A percentile compares a stretch with the other conserved stretches of the same genome.
Conservation (phyloP, 306 rosid genomes). For the Medicago ruthenica region DNA sequence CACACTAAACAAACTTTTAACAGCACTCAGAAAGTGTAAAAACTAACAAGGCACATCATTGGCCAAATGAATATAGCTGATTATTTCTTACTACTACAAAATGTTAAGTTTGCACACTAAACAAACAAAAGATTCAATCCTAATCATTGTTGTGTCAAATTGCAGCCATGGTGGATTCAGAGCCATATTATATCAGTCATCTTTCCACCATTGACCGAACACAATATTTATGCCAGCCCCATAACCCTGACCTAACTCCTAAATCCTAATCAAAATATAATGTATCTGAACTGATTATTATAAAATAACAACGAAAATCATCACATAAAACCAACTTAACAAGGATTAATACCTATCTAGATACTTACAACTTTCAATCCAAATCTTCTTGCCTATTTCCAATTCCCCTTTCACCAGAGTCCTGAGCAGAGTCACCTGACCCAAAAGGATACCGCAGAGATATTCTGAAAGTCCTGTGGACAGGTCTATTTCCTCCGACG, state of each 20-base stretch:
- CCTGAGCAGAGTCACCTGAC: constrained; percentile 40
- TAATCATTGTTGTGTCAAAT: neutral
- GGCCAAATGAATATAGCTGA: neutral
- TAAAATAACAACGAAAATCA: neutral
- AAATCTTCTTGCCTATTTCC: constrained; percentile 44
- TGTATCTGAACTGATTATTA: constrained; percentile 10
- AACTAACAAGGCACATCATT: neutral
- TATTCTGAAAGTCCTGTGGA: constrained; percentile 56
- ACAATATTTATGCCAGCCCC: neutral
- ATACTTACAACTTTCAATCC: constrained; percentile 53
- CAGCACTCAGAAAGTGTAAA: neutral
- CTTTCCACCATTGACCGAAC: neutral
- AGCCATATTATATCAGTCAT: neutral
- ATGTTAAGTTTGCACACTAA: neutral
- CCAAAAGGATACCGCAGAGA: constrained; percentile 49
- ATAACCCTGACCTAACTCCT: neutral
- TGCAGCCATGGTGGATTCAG: neutral
- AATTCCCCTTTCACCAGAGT: constrained; percentile 39
- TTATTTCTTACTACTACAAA: neutral
- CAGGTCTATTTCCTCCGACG: constrained; percentile 43
- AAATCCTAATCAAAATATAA: neutral
- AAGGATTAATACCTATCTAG: neutral
- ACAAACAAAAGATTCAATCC: neutral
- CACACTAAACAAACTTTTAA: neutral
- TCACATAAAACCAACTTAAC: neutral